Conservation (phyloP, 257 asterid genomes). For the Nicotiana knightiana region DNA sequence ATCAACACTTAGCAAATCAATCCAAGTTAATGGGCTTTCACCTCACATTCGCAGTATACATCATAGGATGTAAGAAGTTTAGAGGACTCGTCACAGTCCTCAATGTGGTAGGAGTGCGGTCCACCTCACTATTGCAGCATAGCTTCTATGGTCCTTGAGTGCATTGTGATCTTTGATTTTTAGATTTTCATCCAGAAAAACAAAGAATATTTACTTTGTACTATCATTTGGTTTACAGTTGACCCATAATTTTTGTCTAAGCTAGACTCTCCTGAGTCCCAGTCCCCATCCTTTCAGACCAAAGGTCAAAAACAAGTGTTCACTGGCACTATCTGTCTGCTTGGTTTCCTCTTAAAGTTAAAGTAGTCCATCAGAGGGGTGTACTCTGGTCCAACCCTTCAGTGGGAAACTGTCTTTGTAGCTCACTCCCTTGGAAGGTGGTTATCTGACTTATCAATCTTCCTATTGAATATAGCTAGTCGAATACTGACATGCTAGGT, state of each 20-base stretch:
- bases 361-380: background rate
- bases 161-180: background rate
- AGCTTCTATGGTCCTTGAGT: background rate
- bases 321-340: background rate
- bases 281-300: background rate
- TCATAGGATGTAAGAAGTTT: background rate
- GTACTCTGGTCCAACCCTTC: background rate
- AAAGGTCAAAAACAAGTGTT: background rate
- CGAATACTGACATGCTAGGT: background rate
- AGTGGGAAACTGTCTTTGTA: background rate
- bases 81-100: background rate
- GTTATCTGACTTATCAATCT: background rate
- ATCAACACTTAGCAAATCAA: background rate
- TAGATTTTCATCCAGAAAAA: background rate
- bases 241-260: background rate
- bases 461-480: background rate
- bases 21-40: background rate
- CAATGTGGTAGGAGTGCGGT: background rate
- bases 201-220: background rate
- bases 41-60: background rate
- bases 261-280: background rate
- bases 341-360: background rate
- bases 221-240: background rate
- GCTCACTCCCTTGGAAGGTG: background rate
- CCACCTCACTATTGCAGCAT: background rate